These are phyloP conservation scores for Acmispon strigosus DNA, from an alignment of 306 rosid genomes.

Conservation along the genomic window DNA sequence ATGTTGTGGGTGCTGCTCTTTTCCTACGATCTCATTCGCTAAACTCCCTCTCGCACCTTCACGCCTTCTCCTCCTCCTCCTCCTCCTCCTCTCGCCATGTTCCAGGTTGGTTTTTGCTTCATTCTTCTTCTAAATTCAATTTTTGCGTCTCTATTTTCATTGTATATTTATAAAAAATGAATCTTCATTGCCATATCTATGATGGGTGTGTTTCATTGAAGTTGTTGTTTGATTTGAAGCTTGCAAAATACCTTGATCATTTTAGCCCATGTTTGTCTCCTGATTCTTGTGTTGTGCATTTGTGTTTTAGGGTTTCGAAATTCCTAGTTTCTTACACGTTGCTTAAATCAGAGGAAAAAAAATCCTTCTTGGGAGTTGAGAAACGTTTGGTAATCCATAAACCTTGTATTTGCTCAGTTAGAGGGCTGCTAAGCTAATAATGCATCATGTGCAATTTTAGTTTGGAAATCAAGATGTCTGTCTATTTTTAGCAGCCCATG, in stretches of 20 bases:
- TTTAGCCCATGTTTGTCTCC: not conserved
- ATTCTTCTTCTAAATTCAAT: not conserved
- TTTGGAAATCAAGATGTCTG: not conserved
- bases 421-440: not conserved
- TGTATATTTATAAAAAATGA: not conserved
- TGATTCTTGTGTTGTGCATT: not conserved
- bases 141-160: not conserved
- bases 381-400: too few species aligned
- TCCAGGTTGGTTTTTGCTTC: not conserved
- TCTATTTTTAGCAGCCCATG: not conserved
- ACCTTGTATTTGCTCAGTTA: not conserved
- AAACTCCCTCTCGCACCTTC: not conserved
- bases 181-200: not conserved
- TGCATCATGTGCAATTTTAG: not conserved
- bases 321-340: not conserved
- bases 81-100: conserved; percentile 14
- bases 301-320: not conserved
- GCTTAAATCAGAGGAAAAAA: not conserved
- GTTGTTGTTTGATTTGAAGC: not conserved
- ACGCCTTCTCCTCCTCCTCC: conserved; percentile 16
- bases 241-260: not conserved
- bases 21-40: not conserved
- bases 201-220: not conserved
- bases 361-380: not conserved
- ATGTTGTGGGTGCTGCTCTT: not conserved